These are phyloP conservation scores for Periconia sp. DNA, from an alignment of 2,329 filamentous ascomycete genomes.

Conservation along the genomic window DNA sequence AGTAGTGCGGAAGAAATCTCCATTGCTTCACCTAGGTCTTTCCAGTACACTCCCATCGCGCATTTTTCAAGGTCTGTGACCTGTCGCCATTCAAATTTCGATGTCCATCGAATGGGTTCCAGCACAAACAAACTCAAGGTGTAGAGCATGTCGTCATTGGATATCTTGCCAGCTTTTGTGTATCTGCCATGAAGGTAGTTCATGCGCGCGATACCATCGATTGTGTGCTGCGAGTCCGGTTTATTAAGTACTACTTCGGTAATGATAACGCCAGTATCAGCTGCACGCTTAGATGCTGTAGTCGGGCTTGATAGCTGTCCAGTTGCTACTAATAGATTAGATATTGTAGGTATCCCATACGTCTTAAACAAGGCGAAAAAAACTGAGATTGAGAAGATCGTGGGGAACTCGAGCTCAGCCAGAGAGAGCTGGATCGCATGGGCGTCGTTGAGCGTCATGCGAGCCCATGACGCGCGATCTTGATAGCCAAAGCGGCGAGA, in stretches of 20 bases:
- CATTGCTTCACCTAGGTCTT: slow-evolving; percentile 71
- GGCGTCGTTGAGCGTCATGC: background rate
- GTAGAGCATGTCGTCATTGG: slow-evolving; percentile 66
- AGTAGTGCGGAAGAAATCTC: slow-evolving; percentile 59
- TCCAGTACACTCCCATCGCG: slow-evolving; percentile 71
- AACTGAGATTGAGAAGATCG: background rate
- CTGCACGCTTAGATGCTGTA: slow-evolving; percentile 18
- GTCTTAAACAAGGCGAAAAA: slow-evolving; percentile 13
- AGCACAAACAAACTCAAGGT: slow-evolving; percentile 67
- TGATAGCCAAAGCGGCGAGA: background rate
- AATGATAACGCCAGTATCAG: slow-evolving; percentile 25
- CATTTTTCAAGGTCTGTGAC: slow-evolving; percentile 70
- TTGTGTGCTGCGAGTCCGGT: slow-evolving; percentile 27
- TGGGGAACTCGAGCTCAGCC: slow-evolving; percentile 5
- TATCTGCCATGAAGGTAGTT: slow-evolving; percentile 66
- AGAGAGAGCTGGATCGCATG: background rate
- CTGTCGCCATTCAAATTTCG: slow-evolving; percentile 70
- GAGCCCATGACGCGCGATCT: background rate
- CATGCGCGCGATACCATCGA: slow-evolving; percentile 60
- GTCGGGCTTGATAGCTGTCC: slow-evolving; percentile 15
- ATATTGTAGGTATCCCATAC: slow-evolving; percentile 28
- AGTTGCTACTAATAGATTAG: slow-evolving; percentile 20
- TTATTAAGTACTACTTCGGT: slow-evolving; percentile 15
- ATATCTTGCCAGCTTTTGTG: slow-evolving; percentile 61
- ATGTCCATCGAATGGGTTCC: slow-evolving; percentile 68